Base-by-base conservation (phyloP, 176 grass and related monocot species). In the Oryza glumipatula region DNA sequence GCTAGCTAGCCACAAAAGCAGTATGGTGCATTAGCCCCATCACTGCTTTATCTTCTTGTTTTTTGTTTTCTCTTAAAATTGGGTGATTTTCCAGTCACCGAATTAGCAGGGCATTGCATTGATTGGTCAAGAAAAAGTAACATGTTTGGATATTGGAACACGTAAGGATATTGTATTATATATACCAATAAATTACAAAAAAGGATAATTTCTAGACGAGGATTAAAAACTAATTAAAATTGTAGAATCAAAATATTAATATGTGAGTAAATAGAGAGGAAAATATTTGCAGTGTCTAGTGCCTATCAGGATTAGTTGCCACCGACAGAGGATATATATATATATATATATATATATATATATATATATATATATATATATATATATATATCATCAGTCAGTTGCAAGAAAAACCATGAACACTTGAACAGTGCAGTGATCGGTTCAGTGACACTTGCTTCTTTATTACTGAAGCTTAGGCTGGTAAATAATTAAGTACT, bases 121-220 rank as follows among this genome's bases (percentile, higher is more conserved):
- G 74, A 44, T 86, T 67, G 76, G 32, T 30, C 8, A 30, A 51
- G 3, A 32, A 28, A 48, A 22, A 66, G 13, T 14, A 52, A 16
- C 15, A 24, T 9, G 36, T 79, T 72, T 73, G 84, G 30, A 32
- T 32, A 32, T 32, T 32, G 30, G 64, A 76, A 45, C 48, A 86
- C 74, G 46, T 46, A 24, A 15, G 0, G 3, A 7, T 12, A 54
- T 15, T 6, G 16, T 54, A 32, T 32, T 32, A 54, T 72, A 30
- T 33, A 44, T 44, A 23, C 6, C 46, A 87, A 15, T 12, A 46
- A 63, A 86, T 45, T 81, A 81, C 68, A 68, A 2, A 4, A 19
- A 48, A 23, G 9, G 1, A 43, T 43, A 43, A 65, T 28, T 72
- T 72, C 45, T 17, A 9, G 6, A 48, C 17, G 22, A 48, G 72